Evolutionary conservation across 495 filamentous ascomycete genomes (phyloP).

Genomic region (Cercophora newfieldiana): DNA sequence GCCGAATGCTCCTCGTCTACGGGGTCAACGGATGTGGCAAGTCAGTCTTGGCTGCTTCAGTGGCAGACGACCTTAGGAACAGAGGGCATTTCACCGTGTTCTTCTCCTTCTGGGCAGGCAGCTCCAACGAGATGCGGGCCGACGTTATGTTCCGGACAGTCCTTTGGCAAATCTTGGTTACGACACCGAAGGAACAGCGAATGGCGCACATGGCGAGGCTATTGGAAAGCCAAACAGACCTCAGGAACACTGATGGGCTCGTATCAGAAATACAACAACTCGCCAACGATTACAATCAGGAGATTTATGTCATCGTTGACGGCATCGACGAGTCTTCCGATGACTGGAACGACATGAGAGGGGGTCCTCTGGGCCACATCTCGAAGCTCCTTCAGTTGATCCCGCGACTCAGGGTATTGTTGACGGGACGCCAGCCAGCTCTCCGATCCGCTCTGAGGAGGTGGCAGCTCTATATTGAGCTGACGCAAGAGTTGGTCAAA

Average conservation of each 20-base stretch:
- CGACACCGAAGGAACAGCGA: background rate
- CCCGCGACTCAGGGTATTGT: background rate
- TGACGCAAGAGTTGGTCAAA: background rate
- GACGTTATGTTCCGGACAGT: background rate
- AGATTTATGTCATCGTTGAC: background rate
- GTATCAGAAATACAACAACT: background rate
- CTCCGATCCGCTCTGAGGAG: background rate
- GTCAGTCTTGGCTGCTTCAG: background rate
- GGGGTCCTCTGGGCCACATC: background rate
- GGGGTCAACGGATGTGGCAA: conserved; percentile 1
- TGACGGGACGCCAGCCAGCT: background rate
- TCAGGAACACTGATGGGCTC: background rate
- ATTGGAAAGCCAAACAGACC: background rate
- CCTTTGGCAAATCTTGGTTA: background rate
- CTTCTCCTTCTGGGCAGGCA: background rate
- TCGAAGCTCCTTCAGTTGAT: background rate
- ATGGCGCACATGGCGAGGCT: background rate
- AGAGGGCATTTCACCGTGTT: background rate
- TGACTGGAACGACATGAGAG: background rate
- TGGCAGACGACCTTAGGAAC: background rate
- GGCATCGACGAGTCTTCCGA: conserved; percentile 1
- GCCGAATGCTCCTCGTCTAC: background rate
- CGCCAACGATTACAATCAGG: background rate
- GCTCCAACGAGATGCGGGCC: background rate
- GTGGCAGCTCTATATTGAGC: background rate